Percentiles rank a stretch among this genome's conserved stretches.
Conservation (phyloP, 345 rosid genomes). For the Eucalyptus regnans region DNA sequence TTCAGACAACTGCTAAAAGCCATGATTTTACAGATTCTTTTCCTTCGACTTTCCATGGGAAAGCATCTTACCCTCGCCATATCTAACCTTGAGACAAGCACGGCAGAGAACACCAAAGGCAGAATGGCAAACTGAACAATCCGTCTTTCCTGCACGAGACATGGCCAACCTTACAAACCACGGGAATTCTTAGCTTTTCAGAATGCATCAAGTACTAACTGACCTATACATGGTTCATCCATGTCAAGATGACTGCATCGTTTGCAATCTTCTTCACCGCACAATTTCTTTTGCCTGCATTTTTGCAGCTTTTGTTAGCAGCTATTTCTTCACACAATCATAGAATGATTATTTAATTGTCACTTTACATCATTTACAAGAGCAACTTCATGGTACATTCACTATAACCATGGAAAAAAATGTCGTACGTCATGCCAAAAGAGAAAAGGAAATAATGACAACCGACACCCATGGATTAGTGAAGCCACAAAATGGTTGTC, state of each 20-base stretch:
- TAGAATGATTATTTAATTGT: background rate
- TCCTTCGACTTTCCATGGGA: background rate
- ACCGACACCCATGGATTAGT: background rate
- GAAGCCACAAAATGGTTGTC: background rate
- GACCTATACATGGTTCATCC: slow-evolving; percentile 21
- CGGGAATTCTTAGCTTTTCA: background rate
- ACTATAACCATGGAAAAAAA: background rate
- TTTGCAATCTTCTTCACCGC: slow-evolving; percentile 29
- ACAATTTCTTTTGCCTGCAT: slow-evolving; percentile 27
- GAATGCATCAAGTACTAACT: background rate
- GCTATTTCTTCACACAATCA: background rate
- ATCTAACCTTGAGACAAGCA: slow-evolving; percentile 25
- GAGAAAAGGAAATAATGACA: background rate
- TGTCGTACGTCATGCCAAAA: background rate
- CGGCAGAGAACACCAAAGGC: slow-evolving; percentile 20
- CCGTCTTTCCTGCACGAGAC: slow-evolving; percentile 22
- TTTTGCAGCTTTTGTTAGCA: background rate
- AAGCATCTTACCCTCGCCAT: slow-evolving; percentile 27
- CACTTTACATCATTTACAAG: background rate
- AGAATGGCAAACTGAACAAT: slow-evolving; percentile 31
- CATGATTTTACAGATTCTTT: background rate
- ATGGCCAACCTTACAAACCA: background rate
- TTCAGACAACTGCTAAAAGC: background rate
- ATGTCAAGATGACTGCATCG: slow-evolving; percentile 17
- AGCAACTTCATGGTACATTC: background rate